These are phyloP conservation scores for Magnolia kwangsiensis DNA, from an alignment of 164 flowering plant genomes.

Conservation along the genomic window DNA sequence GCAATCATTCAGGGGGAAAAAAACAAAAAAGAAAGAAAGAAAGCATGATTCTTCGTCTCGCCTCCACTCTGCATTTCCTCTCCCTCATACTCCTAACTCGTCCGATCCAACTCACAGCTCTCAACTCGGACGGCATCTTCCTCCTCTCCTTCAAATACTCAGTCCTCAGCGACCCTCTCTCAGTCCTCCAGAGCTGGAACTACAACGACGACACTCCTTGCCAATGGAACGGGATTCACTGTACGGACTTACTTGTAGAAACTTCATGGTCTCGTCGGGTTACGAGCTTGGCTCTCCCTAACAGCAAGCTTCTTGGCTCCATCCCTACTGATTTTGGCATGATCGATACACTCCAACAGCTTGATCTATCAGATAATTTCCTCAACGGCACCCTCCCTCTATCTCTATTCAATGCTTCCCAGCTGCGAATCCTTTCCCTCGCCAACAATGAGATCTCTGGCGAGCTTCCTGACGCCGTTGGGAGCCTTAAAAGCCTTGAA, in stretches of 20 bases:
- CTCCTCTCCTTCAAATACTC: slow-evolving; percentile 69
- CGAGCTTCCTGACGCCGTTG: slow-evolving; percentile 41
- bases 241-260: slow-evolving; percentile 20
- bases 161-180: slow-evolving; percentile 55
- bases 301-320: slow-evolving; percentile 57
- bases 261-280: slow-evolving; percentile 28
- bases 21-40: too few species aligned
- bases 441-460: slow-evolving; percentile 74
- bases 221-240: slow-evolving; percentile 66
- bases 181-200: slow-evolving; percentile 50
- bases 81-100: neutral
- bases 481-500: slow-evolving; percentile 37
- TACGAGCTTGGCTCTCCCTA: slow-evolving; percentile 46
- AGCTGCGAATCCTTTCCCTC: slow-evolving; percentile 53
- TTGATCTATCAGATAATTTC: slow-evolving; percentile 80
- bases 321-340: slow-evolving; percentile 51
- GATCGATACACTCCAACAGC: slow-evolving; percentile 46
- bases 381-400: slow-evolving; percentile 71
- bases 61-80: neutral
- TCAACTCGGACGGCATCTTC: slow-evolving; percentile 55
- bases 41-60: neutral
- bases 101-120: slow-evolving; percentile 6
- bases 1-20: too few species aligned
- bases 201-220: slow-evolving; percentile 59
- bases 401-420: slow-evolving; percentile 25